phyloP scores from a whole-genome alignment of 108 stramenopile species.

The Craspedostauros australis region DNA sequence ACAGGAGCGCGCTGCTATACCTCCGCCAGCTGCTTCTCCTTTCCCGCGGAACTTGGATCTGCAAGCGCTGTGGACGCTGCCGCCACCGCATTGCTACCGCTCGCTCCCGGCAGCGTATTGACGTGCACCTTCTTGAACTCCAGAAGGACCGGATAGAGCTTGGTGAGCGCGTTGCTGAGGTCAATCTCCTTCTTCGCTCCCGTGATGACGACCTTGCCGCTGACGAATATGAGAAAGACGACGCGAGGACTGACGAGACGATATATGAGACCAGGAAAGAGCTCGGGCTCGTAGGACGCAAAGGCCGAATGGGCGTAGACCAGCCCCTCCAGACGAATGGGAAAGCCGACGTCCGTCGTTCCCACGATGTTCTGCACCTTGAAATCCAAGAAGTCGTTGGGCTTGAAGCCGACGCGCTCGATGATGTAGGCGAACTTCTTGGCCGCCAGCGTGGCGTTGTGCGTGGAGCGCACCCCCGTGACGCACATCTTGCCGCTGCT shows the following conservation, averaged over 20 bases:
- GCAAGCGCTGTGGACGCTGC: background rate
- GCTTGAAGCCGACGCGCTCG: constrained; percentile 68
- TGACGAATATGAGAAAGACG: constrained; percentile 94
- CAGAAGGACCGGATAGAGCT: constrained; percentile 69
- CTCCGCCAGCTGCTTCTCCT: background rate
- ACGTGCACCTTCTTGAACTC: constrained; percentile 69
- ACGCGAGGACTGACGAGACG: constrained; percentile 85
- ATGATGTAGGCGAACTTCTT: constrained; percentile 87
- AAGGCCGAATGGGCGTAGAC: constrained; percentile 89
- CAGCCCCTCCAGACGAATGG: constrained; percentile 95
- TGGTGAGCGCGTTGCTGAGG: constrained; percentile 59
- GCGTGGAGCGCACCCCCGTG: constrained; percentile 86
- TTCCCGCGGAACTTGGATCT: background rate
- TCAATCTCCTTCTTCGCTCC: constrained; percentile 81
- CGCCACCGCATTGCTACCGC: constrained; percentile 10
- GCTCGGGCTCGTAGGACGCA: constrained; percentile 93
- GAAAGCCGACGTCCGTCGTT: constrained; percentile 92
- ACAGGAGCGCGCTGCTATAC: background rate
- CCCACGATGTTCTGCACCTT: constrained; percentile 97
- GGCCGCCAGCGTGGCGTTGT: constrained; percentile 79
- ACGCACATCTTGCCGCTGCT: constrained; percentile 92
- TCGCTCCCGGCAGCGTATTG: constrained; percentile 19
- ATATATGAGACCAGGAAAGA: constrained; percentile 99
- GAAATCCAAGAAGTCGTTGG: constrained; percentile 66
- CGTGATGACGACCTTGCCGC: constrained; percentile 91